Evolutionary conservation across 2,329 filamentous ascomycete species (phyloP), one percentile per base, ranked within the genome.

Genomic region (Cladorrhinum sp.): DNA sequence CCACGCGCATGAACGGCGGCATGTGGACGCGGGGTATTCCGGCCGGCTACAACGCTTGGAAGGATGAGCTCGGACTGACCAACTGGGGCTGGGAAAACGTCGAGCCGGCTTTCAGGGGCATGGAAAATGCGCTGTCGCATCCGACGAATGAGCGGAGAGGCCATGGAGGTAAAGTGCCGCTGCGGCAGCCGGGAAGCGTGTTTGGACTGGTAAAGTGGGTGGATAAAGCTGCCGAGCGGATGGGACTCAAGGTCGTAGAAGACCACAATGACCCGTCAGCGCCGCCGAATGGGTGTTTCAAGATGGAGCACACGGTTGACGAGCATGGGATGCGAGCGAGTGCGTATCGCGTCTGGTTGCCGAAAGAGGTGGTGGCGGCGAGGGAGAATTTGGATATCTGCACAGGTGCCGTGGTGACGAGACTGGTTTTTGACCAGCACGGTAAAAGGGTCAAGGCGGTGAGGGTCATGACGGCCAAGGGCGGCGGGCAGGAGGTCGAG

Each of bases 61-160:
- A 70, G 0, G 63, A 68, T 10, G 56, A 59, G 3, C 61, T 69
- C 24, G 72, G 71, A 1, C 65, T 74, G n/a, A 51, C 64, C 4
- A 67, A 73, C n/a, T 76, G 74, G 74, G 61, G 64, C 16, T 76
- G 70, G 65, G 66, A 71, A 1, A 64, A 68, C 24, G 69, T 75
- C 6, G 71, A 73, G 61, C 73, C 73, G 7, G 73, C 70, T 52
- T 75, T 75, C 18, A 61, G 59, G 7, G 69, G 62, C 46, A 66
- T 67, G 2, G 74, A 75, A 61, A 30, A 30, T 30, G 26, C 26
- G 26, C 26, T 30, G 26, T 30, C 26, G 70, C 69, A 24, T 66
- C 67, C 2, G 36, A 65, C n/a, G 61, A 46, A 72, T 48, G 54
- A 66, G 18, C 26, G 26, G 10, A 30, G 26, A 30, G 26, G 26